Base-by-base conservation (phyloP, 2,329 filamentous ascomycete genomes). In the Herpotrichia juniperi region DNA sequence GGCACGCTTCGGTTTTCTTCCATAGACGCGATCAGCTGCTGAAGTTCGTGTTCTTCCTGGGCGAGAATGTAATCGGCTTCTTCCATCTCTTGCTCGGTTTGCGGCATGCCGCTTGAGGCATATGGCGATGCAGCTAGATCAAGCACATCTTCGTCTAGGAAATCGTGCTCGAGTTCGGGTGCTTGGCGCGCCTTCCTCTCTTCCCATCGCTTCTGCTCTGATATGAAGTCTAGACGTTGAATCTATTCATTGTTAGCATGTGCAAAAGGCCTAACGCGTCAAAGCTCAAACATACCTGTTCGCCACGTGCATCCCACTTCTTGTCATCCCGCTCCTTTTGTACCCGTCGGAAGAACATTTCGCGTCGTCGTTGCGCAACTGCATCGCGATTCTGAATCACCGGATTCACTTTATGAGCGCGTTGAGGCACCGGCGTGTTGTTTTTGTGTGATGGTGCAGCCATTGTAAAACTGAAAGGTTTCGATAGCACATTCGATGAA, bases 331-430 rank as follows among this genome's bases (percentile, higher is more conserved):
- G 64, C 2, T 66, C 66, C 35, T 74, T 73, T 45, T 75, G 67
- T 10, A 81, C 76, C 47, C 76, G 88, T 66, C 86, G 84, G 53
- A 93, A 75, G 62, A 93, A 93, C 50, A 88, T 76, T 26, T 83
- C 82, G 42, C 89, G 79, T 51, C 90, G 78, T 48, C 82, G 78
- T 66, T 90, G 86, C 49, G 86, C 83, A 0, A 79, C 78, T 16
- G 83, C 84, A 66, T 91, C 76, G 45, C 84, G 80, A 54, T 76
- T 82, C 58, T 83, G 81, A 16, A 86, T 74, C 6, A 88, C 63
- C 0, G 87, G 88, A 55, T 88, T 90, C 30, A 81, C 79, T 54
- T 87, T 87, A 48, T 80, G 74, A 12, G 78, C 76, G 42, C 70
- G 69, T 43, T 72, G 65, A 1, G 59, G 46, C 14, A 56, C 54